Evolutionary conservation across 371 early-diverging fungal species (phyloP), one percentile per base, ranked within the genome.

Genomic region (Fennellomyces sp.): DNA sequence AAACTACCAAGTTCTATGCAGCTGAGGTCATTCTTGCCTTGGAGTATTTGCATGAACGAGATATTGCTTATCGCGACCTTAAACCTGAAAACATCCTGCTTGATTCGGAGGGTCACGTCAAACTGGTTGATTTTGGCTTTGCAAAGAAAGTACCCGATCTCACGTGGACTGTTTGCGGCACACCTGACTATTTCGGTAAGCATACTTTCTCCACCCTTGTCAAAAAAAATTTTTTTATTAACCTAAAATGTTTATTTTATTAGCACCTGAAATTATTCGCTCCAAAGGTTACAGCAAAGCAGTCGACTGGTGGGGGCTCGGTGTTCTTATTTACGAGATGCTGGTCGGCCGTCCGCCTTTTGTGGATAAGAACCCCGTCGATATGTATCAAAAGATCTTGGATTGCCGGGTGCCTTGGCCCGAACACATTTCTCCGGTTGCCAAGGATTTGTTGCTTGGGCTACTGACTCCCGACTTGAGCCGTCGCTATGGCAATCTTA

Each of bases 61-160:
- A 88, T 27, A 98, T 99, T 62, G 96, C 99, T 54, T 99, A 99
- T 67, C 88, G 99, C 27, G 98, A 97, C 61, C 69, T 98, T 38
- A 95, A 97, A 69, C 98, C 98, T 15, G 96, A 98, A 65, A 96
- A 97, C 68, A 71, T 95, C 42, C 75, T 99, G 39, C 74, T 99
- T 49, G 97, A 95, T 63, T 74, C 83, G 5, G 65, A 82, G 38
- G 99, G 99, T 4, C 96, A 99, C 71, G 88, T 99, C 63, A 98
- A 98, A 78, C 92, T 99, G 42, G 94, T 98, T 6, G 99, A 99
- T 79, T 99, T 99, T 86, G 99, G 99, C 2, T 99, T 99, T 86
- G 97, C 99, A 33, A 98, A 97, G 66, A 76, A 81, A 29, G 86
- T 92, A 21, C 65, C 78, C 2, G 88, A 86, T 58, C 75, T 91